Percentiles rank a stretch among this genome's conserved stretches.
These are phyloP conservation scores for Saraca asoca DNA, from an alignment of 331 rosid genomes.

Conservation along the genomic window DNA sequence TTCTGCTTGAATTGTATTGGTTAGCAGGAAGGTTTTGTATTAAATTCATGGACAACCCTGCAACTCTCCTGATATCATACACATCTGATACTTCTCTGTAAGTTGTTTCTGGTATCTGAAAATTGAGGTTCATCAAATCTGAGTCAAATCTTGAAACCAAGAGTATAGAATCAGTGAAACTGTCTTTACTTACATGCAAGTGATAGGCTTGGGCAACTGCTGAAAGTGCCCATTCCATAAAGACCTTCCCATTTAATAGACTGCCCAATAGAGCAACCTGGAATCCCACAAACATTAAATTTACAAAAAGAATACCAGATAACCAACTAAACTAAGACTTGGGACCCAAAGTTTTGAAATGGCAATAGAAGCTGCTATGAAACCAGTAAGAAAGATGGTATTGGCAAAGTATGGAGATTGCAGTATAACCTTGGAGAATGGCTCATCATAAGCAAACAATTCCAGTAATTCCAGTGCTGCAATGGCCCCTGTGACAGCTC, in stretches of 20 bases:
- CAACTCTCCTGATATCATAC: slow-evolving; percentile 25
- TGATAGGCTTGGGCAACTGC: slow-evolving; percentile 36
- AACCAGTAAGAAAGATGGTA: too few relatives aligned
- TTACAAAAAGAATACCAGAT: too few relatives aligned
- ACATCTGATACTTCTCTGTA: slow-evolving; percentile 39
- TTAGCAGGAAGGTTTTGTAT: slow-evolving; percentile 38
- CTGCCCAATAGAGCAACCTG: slow-evolving; percentile 41
- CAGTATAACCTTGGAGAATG: slow-evolving; percentile 38
- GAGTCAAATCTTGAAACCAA: slow-evolving; percentile 19
- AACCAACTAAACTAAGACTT: too few relatives aligned
- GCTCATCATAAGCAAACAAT: slow-evolving; percentile 16
- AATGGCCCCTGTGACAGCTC: slow-evolving; percentile 55
- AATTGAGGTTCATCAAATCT: slow-evolving; percentile 3
- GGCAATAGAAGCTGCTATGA: not conserved
- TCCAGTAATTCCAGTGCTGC: slow-evolving; percentile 42
- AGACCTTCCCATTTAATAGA: slow-evolving; percentile 43
- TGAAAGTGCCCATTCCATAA: slow-evolving; percentile 45
- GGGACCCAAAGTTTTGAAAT: not conserved
- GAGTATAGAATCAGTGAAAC: too few relatives aligned
- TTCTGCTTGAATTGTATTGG: slow-evolving; percentile 31
- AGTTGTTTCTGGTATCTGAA: slow-evolving; percentile 40
- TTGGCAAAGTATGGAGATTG: too few relatives aligned
- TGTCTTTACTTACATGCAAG: slow-evolving; percentile 36
- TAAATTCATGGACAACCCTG: slow-evolving; percentile 31
- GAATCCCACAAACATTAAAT: slow-evolving; percentile 25